These are phyloP conservation scores for Heteromeles arbutifolia DNA, from an alignment of 306 rosid species.

Conservation along the genomic window DNA sequence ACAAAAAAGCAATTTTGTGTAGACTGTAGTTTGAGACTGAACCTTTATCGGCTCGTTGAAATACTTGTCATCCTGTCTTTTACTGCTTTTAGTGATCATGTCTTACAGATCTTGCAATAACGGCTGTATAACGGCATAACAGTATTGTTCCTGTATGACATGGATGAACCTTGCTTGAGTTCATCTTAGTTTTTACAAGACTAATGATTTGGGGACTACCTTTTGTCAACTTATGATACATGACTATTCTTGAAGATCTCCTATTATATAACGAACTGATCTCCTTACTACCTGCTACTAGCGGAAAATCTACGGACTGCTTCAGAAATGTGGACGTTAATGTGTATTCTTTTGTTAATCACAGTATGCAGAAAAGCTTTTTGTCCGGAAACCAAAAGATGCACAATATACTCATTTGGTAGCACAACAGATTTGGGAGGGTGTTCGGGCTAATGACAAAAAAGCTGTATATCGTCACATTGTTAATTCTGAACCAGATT, in stretches of 20 bases:
- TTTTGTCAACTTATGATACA: not conserved
- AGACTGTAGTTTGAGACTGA: not conserved
- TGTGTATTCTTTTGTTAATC: conserved; percentile 13
- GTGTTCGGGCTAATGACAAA: conserved; percentile 84
- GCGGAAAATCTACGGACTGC: not conserved
- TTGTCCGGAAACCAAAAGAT: conserved; percentile 77
- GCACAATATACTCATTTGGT: conserved; percentile 58
- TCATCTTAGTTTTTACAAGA: not conserved
- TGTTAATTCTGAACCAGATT: conserved; percentile 74
- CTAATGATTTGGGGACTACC: not conserved
- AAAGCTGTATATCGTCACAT: conserved; percentile 89
- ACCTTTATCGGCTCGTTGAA: conserved; percentile 7
- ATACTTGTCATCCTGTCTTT: not conserved
- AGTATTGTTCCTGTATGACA: not conserved
- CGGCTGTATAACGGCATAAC: not conserved
- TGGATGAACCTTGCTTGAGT: not conserved
- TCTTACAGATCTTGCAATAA: not conserved
- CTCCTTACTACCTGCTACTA: conserved; percentile 6
- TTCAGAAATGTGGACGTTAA: not conserved
- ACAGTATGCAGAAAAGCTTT: conserved; percentile 94
- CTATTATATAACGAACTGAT: not conserved
- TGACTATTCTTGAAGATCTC: not conserved
- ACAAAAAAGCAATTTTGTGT: not conserved
- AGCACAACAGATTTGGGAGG: conserved; percentile 91
- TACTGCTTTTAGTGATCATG: not conserved